Evolutionary conservation across 331 rosid species (phyloP), one percentile per base, ranked within the genome.

Genomic region (Saraca asoca): DNA sequence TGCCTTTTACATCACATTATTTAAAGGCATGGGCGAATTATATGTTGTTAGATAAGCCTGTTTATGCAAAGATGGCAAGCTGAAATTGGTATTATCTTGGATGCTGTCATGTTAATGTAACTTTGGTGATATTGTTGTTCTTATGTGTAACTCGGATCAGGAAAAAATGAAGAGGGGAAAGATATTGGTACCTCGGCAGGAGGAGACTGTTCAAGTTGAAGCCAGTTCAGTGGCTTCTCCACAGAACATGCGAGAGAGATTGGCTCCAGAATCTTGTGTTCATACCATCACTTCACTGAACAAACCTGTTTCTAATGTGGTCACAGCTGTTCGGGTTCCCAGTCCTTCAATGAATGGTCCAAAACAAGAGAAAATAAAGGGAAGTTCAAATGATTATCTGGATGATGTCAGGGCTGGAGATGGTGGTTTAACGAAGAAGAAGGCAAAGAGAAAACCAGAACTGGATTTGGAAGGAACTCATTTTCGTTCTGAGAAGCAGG

Each of bases 161-260:
- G 97, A 90, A 59, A 90, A 85, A 80, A 58, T 94, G 2, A 90
- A 69, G 85, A 88, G 88, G 87, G 88, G 81, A 76, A 94, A 83
- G 75, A 75, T 84, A 79, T 67, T 86, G 84, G 73, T 69, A 64
- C 68, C 88, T 29, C 82, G 61, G 87, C 66, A 62, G 64, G 98
- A 87, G 42, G 97, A 84, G 75, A 59, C 71, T 0, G 75, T 79
- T 77, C 82, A 68, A 73, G 79, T 65, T 42, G 96, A 88, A 48
- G 53, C 53, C 13, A 69, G 74, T 74, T 72, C 92, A 59, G 59
- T 56, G 70, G 29, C 78, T 56, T 85, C 81, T 66, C 92, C 87
- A 56, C 96, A 81, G 76, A 71, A 58, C 39, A 24, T 11, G 12
- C 82, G 88, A 35, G 97, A 90, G 78, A 85, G 79, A 68, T 18